Percentiles rank a stretch among this genome's conserved stretches.
Evolutionary conservation across 306 rosid species (phyloP).

Genomic region (Betula pendula): DNA sequence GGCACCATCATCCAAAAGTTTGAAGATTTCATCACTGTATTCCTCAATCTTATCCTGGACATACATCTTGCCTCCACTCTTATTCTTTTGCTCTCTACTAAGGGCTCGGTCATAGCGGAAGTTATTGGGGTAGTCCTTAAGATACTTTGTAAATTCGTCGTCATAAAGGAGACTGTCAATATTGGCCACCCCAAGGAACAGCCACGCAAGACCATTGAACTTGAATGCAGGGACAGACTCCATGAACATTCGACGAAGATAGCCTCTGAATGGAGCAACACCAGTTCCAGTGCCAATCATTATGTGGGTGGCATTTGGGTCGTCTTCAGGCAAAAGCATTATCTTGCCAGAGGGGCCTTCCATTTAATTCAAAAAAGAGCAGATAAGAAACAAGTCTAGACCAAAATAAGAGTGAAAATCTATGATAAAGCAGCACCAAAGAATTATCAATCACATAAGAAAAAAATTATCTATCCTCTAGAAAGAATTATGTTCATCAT

Average conservation of each 20-base stretch:
- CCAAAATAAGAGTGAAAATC: conserved; percentile 11
- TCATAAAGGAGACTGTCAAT: conserved; percentile 81
- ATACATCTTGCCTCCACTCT: conserved; percentile 91
- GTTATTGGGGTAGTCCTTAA: conserved; percentile 72
- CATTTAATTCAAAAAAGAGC: conserved; percentile 16
- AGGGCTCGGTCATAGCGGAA: conserved; percentile 79
- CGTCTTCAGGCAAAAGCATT: conserved; percentile 95
- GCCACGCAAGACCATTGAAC: conserved; percentile 94
- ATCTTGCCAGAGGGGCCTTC: conserved; percentile 97
- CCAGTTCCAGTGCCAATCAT: conserved; percentile 98
- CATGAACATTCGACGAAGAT: conserved; percentile 98
- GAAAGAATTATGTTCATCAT: background rate
- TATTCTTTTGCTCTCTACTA: conserved; percentile 89
- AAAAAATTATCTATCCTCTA: background rate
- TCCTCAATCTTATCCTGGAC: conserved; percentile 99
- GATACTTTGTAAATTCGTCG: conserved; percentile 85
- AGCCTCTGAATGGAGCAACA: conserved; percentile 91
- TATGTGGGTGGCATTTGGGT: conserved; percentile 93
- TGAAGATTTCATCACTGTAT: conserved; percentile 82
- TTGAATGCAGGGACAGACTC: conserved; percentile 74
- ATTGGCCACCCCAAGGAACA: conserved; percentile 95
- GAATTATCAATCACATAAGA: background rate
- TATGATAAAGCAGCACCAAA: conserved; percentile 11
- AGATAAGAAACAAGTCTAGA: conserved; percentile 26
- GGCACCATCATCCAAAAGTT: conserved; percentile 80